Base-by-base conservation (phyloP, 1,284 basidiomycete species). In the Puccinia novopanici region DNA sequence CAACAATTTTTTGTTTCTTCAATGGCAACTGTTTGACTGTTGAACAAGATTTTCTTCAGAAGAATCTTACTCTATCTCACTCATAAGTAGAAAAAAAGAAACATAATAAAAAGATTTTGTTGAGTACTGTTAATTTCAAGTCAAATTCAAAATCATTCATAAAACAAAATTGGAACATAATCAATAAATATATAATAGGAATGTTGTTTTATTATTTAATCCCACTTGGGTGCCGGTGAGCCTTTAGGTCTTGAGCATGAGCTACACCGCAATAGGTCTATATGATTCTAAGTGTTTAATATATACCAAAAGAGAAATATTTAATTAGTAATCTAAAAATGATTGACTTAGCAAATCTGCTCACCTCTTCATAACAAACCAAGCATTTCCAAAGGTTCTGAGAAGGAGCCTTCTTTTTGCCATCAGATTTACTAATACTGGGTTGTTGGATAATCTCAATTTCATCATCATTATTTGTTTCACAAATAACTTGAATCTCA, bases 311-410 rank as follows among this genome's bases (percentile, higher is more conserved):
- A 17, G 30, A 27, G 42, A 24, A 22, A 42, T 22, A n/a, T 50
- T 15, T 12, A 30, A 45, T 24, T 48, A 22, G 10, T 19, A 15
- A 75, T 34, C n/a, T 65, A 4, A 30, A 34, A 34, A 55, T 27
- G 6, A 52, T 34, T 30, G 1, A 73, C 34, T 22, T 6, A 54
- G 3, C n/a, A 54, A 55, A 12, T 37, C 50, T 48, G 19, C 74
- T 48, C 30, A 75, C 74, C 55, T 63, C 17, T 52, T 24, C 30
- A 48, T 40, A 75, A 65, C 74, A 75, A 75, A 65, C 48, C 17
- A 63, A 63, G 37, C 57, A 65, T 8, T 61, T 50, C 59, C 74
- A 75, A 30, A 34, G 37, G 6, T 0, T 57, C 40, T n/a, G 3
- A 54, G 30, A 70, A 17, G 65, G 13, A 45, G n/a, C 37, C 24